Conservation (phyloP, 2,329 filamentous ascomycete genomes). For the Pyrenophora seminiperda region DNA sequence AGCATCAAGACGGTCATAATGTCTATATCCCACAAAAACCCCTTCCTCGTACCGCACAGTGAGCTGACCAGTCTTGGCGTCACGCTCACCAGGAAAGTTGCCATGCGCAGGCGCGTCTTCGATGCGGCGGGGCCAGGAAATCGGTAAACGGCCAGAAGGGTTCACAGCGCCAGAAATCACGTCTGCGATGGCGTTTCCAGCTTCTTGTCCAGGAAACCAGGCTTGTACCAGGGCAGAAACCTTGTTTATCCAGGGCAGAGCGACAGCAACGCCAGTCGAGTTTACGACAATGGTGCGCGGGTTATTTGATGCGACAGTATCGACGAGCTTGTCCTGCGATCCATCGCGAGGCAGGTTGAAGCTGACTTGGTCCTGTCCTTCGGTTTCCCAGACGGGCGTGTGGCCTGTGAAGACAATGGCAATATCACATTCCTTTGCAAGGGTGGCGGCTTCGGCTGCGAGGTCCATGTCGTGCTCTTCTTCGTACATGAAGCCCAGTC, state of each 20-base stretch:
- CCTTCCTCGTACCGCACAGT: slow-evolving; percentile 64
- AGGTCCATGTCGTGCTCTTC: slow-evolving; percentile 40
- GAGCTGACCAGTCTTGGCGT: slow-evolving; percentile 58
- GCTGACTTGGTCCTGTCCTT: slow-evolving; percentile 66
- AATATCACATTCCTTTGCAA: slow-evolving; percentile 36
- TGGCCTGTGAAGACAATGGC: slow-evolving; percentile 45
- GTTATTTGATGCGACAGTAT: slow-evolving; percentile 68
- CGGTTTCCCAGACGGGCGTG: slow-evolving; percentile 49
- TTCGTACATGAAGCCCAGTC: slow-evolving; percentile 43
- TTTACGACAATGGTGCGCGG: slow-evolving; percentile 73
- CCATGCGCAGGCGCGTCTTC: slow-evolving; percentile 46
- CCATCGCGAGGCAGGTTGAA: slow-evolving; percentile 60
- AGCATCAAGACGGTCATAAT: slow-evolving; percentile 62
- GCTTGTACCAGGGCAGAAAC: slow-evolving; percentile 49
- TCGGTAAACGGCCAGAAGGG: slow-evolving; percentile 47
- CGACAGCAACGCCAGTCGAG: slow-evolving; percentile 76
- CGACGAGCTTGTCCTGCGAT: slow-evolving; percentile 67
- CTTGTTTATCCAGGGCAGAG: slow-evolving; percentile 68
- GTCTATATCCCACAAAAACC: slow-evolving; percentile 61
- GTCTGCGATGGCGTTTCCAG: slow-evolving; percentile 51
- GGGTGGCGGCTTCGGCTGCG: slow-evolving; percentile 28
- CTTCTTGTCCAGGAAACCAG: slow-evolving; percentile 52
- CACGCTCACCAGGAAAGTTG: slow-evolving; percentile 48
- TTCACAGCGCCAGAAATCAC: slow-evolving; percentile 49
- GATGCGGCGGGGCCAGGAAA: slow-evolving; percentile 47